Percentiles rank a stretch among this genome's conserved stretches.
Evolutionary conservation across 441 rosid species (phyloP).

Genomic region (Corymbia citriodora): DNA sequence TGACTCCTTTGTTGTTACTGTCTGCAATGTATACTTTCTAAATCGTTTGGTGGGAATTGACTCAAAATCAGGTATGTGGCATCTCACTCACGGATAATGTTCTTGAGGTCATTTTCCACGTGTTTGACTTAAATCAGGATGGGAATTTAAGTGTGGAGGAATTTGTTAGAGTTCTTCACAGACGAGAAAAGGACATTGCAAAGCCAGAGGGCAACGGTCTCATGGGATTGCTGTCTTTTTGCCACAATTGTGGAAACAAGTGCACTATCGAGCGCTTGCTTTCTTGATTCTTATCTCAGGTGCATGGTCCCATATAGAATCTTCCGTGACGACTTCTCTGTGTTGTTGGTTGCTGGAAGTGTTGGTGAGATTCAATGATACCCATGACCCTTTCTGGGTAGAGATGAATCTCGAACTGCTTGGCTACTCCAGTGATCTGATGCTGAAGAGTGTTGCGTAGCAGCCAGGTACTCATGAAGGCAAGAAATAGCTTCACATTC

Average conservation of each 20-base stretch:
- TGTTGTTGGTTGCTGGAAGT: neutral
- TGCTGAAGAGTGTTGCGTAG: neutral
- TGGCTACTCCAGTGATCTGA: neutral
- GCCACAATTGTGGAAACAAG: conserved; percentile 29
- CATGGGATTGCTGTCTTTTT: conserved; percentile 38
- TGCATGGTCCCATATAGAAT: neutral
- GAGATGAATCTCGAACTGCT: neutral
- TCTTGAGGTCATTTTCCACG: conserved; percentile 46
- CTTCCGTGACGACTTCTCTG: neutral
- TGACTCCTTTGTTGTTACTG: neutral
- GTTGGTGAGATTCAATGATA: neutral
- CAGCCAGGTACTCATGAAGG: neutral
- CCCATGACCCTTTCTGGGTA: neutral
- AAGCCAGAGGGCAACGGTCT: conserved; percentile 26
- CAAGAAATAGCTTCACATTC: neutral
- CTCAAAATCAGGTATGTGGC: conserved; percentile 40
- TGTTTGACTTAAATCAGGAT: conserved; percentile 44
- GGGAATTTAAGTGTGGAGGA: conserved; percentile 51
- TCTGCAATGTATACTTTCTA: neutral
- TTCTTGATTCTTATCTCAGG: conserved; percentile 1
- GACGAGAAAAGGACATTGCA: conserved; percentile 25
- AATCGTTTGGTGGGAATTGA: neutral
- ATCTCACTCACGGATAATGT: conserved; percentile 34
- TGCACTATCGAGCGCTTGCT: conserved; percentile 16
- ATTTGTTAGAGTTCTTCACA: conserved; percentile 39